Conservation (phyloP, 1,284 basidiomycete species). For the Ceratobasidium sp. region DNA sequence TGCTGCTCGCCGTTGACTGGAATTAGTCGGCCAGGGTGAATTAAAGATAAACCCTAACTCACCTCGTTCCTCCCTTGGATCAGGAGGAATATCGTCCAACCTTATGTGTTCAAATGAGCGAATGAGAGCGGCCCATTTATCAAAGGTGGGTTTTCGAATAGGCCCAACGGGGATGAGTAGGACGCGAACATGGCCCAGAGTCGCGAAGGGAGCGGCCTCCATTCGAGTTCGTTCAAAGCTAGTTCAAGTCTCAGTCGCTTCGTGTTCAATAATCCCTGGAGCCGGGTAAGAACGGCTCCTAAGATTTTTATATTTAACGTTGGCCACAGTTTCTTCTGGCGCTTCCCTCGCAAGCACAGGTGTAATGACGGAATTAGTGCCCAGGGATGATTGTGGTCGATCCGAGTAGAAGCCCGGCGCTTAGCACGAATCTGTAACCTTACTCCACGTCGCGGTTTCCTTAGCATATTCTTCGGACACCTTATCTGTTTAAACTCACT, state of each 20-base stretch:
- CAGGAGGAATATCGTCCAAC: constrained; percentile 77
- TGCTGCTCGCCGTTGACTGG: constrained; percentile 53
- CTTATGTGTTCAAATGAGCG: constrained; percentile 71
- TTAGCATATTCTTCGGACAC: constrained; percentile 7
- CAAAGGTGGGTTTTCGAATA: constrained; percentile 66
- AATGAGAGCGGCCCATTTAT: constrained; percentile 72
- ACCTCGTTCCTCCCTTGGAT: constrained; percentile 79
- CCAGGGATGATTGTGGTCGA: constrained; percentile 1
- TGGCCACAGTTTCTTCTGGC: too few relatives aligned
- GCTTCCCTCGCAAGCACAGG: background rate
- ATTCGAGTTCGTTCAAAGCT: constrained; percentile 50
- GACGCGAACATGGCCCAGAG: constrained; percentile 76
- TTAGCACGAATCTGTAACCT: constrained; percentile 8
- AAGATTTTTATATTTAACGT: too few relatives aligned
- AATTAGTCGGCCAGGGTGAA: constrained; percentile 2
- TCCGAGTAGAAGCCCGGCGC: constrained; percentile 31
- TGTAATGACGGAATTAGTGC: background rate
- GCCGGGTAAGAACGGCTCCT: too few relatives aligned
- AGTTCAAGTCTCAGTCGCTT: too few relatives aligned
- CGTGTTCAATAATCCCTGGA: too few relatives aligned
- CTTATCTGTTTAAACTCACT: constrained; percentile 3
- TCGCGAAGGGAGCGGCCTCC: constrained; percentile 73
- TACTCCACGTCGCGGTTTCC: constrained; percentile 42
- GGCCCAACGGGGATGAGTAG: constrained; percentile 77
- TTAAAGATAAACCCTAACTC: constrained; percentile 28